Percentiles rank a stretch among this genome's conserved stretches.
Conservation (phyloP, 2,329 filamentous ascomycete genomes). For the Ceratocystis smalleyi region DNA sequence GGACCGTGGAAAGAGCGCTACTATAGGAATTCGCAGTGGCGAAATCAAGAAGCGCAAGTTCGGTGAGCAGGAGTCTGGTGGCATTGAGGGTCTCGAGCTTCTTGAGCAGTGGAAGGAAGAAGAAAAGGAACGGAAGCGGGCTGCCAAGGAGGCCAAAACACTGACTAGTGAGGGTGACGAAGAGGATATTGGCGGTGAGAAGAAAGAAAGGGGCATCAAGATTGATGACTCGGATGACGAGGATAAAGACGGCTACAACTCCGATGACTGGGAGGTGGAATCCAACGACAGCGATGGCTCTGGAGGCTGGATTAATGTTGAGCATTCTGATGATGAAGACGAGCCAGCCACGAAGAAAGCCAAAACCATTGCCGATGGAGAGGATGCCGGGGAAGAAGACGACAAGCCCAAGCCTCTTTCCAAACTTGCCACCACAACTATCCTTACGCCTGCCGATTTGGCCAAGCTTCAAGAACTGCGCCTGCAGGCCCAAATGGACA, state of each 20-base stretch:
- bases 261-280: conserved; percentile 45
- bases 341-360: conserved; percentile 39
- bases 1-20: conserved; percentile 81
- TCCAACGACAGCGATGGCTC: conserved; percentile 51
- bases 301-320: conserved; percentile 87
- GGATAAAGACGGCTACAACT: conserved; percentile 42
- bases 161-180: conserved; percentile 41
- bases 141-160: conserved; percentile 52
- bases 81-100: conserved; percentile 82
- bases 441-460: conserved; percentile 91
- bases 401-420: conserved; percentile 38
- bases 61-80: conserved; percentile 64
- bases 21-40: conserved; percentile 63
- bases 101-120: conserved; percentile 89
- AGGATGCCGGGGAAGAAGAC: conserved; percentile 16
- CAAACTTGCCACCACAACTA: conserved; percentile 77
- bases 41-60: conserved; percentile 63
- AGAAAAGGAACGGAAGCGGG: conserved; percentile 57
- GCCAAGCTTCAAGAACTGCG: conserved; percentile 84
- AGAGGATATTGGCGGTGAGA: conserved; percentile 40
- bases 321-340: conserved; percentile 67
- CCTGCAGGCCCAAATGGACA: conserved; percentile 54
- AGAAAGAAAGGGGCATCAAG: conserved; percentile 20
- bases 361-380: conserved; percentile 21
- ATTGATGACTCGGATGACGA: conserved; percentile 31